A percentile compares a stretch with the other conserved stretches of the same genome.
These are phyloP conservation scores for Dictyostelium intermedium DNA, from an alignment of 78 protist genomes.

Conservation along the genomic window DNA sequence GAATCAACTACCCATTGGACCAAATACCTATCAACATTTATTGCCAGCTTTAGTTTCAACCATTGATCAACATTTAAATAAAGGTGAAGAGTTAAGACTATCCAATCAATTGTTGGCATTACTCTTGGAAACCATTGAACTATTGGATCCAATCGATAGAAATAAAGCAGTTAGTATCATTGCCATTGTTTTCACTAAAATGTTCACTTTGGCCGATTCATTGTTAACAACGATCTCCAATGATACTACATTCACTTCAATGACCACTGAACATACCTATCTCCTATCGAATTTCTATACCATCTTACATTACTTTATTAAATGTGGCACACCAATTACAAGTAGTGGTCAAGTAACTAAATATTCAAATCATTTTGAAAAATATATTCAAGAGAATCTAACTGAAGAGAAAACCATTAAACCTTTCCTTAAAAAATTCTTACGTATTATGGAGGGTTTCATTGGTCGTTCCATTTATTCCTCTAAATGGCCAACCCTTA, in stretches of 20 bases:
- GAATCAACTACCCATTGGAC: conserved; percentile 16
- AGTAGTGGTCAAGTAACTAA: background rate
- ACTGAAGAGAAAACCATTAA: background rate
- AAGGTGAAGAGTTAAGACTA: conserved; percentile 23
- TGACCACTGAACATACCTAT: conserved; percentile 31
- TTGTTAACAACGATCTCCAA: background rate
- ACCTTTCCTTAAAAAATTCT: background rate
- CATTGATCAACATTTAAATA: conserved; percentile 42
- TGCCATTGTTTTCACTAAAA: conserved; percentile 24
- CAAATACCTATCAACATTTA: background rate
- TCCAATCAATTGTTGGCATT: conserved; percentile 46
- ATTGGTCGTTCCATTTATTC: background rate
- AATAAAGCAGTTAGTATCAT: background rate
- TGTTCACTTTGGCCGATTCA: conserved; percentile 1
- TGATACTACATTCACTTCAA: background rate
- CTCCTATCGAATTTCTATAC: conserved; percentile 15
- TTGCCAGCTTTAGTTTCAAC: conserved; percentile 36
- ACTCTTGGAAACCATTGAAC: conserved; percentile 31
- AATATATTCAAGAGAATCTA: background rate
- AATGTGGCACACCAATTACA: background rate
- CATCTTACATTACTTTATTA: background rate
- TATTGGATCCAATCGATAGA: background rate
- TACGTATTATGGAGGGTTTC: conserved; percentile 28
- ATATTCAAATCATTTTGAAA: background rate
- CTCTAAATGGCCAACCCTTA: conserved; percentile 17